Evolutionary conservation across 2,329 filamentous ascomycete species (phyloP).

Genomic region (Aspergillus ruber): DNA sequence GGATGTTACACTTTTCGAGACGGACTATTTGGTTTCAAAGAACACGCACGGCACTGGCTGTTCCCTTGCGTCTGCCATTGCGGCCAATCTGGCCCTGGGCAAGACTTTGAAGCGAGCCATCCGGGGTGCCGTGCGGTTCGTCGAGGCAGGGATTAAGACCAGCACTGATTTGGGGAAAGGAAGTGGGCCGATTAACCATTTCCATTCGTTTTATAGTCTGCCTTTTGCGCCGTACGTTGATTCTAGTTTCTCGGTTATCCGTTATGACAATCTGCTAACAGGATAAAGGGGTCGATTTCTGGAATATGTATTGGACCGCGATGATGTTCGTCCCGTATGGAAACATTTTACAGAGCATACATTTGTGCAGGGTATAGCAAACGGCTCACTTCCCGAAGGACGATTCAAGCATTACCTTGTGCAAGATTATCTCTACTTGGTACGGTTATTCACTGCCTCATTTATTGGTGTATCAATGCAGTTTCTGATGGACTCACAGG

Average conservation of each 20-base stretch:
- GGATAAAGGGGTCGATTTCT: conserved; percentile 61
- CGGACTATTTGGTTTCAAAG: conserved; percentile 62
- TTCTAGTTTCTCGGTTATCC: not conserved
- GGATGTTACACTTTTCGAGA: conserved; percentile 58
- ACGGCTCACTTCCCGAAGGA: conserved; percentile 65
- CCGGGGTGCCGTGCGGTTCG: conserved; percentile 51
- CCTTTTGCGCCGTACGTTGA: conserved; percentile 51
- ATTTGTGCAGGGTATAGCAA: conserved; percentile 71
- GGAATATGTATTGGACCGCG: conserved; percentile 70
- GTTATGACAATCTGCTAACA: conserved; percentile 20
- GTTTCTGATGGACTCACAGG: conserved; percentile 38
- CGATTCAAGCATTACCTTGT: conserved; percentile 84
- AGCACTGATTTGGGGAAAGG: conserved; percentile 53
- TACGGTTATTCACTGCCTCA: conserved; percentile 33
- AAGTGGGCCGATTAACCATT: conserved; percentile 61
- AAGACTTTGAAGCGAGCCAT: conserved; percentile 47
- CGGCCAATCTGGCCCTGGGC: conserved; percentile 53
- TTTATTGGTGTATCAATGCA: not conserved
- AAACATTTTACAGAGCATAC: conserved; percentile 69
- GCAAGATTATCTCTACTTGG: conserved; percentile 87
- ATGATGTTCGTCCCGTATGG: conserved; percentile 71
- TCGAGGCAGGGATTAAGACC: conserved; percentile 56
- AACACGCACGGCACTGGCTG: conserved; percentile 96
- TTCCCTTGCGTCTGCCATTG: conserved; percentile 73
- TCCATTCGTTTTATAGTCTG: conserved; percentile 55